Evolutionary conservation across 495 filamentous ascomycete species (phyloP).

Genomic region (Penicillium steckii): DNA sequence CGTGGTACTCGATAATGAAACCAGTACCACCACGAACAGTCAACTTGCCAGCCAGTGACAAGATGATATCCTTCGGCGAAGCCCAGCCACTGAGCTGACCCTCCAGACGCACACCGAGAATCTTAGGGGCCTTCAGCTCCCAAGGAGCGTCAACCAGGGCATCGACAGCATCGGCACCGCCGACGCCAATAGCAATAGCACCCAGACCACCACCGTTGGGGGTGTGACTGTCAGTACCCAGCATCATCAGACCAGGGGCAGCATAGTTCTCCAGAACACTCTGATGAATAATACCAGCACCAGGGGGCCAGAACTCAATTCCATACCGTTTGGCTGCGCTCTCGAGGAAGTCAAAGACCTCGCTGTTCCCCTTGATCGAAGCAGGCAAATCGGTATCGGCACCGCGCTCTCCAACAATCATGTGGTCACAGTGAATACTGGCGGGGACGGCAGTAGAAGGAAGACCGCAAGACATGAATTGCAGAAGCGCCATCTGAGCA

Average conservation of each 20-base stretch:
- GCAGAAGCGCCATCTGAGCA: constrained; percentile 94
- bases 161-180: constrained; percentile 96
- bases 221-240: constrained; percentile 98
- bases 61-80: constrained; percentile 90
- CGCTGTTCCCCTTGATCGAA: constrained; percentile 88
- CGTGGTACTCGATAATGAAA: constrained; percentile 90
- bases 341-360: constrained; percentile 97
- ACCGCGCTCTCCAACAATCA: constrained; percentile 90
- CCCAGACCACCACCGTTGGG: constrained; percentile 93
- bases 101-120: constrained; percentile 82
- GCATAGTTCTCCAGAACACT: constrained; percentile 98
- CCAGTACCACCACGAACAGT: constrained; percentile 95
- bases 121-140: constrained; percentile 92
- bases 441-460: constrained; percentile 92
- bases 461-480: constrained; percentile 97
- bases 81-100: constrained; percentile 88
- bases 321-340: constrained; percentile 94
- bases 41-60: constrained; percentile 82
- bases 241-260: constrained; percentile 96
- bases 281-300: constrained; percentile 99
- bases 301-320: constrained; percentile 98
- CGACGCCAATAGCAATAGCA: constrained; percentile 95
- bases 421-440: constrained; percentile 97
- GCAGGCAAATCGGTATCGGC: constrained; percentile 84
- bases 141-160: constrained; percentile 94